Evolutionary conservation across 1,139 yeast species (phyloP), one percentile per base, ranked within the genome.

Genomic region (Candida tetrigidarum): DNA sequence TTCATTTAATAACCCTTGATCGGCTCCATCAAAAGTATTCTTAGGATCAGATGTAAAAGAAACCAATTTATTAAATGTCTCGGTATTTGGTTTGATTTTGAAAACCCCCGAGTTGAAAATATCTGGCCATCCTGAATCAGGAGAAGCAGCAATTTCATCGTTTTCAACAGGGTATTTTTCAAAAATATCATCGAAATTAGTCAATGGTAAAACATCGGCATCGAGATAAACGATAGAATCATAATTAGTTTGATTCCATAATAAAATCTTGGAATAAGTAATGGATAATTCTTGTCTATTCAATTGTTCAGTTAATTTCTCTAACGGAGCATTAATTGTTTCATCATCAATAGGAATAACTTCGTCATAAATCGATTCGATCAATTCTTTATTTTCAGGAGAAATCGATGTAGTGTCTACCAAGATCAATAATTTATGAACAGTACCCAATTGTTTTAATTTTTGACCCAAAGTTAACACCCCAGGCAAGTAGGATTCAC

Each of bases 61-160:
- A 19, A 55, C 39, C 47, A 66, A 59, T 27, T 55, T 50, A 11
- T 48, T 45, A 45, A 51, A 63, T 10, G 59, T 58, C 3, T 38
- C 39, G 9, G 42, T 37, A 44, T 50, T 49, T 6, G 71, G 71
- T 46, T 58, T 60, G 39, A 64, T 51, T n/a, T 63, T 55, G 42
- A 66, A 55, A 11, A 66, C 63, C 3, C 71, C 71, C 9, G 67
- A 60, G 49, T 66, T 66, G 54, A 66, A 66, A 40, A 63, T 63
- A 51, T 66, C 71, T 9, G 71, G 71, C 70, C 71, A 66, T n/a
- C 71, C 71, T 8, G 67, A 58, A 45, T 66, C 71, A 5, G 70
- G 67, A 26, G 64, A 52, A 4, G 70, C 70, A 5, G 52, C 66
- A 23, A 66, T 51, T 44, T 57, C 55, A 11, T 44, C 41, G 1